Conservation (phyloP, 1,284 basidiomycete genomes). For the Wallemia mellicola region DNA sequence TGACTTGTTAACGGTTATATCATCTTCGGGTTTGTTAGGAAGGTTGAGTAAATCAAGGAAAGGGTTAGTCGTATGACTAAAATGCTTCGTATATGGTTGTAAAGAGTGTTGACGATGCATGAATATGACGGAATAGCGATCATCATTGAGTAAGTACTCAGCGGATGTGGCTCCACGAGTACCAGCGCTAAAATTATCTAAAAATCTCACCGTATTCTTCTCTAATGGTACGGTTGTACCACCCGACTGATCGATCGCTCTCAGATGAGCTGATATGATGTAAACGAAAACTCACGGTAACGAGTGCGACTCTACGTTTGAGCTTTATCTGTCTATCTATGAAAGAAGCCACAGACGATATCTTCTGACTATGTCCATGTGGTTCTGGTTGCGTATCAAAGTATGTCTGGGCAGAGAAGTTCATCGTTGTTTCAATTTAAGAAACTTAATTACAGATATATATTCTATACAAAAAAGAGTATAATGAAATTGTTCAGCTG, state of each 20-base stretch:
- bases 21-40: not conserved
- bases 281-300: constrained; percentile 36
- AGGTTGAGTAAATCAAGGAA: constrained; percentile 86
- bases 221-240: constrained; percentile 85
- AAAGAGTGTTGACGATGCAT: constrained; percentile 92
- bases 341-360: constrained; percentile 33
- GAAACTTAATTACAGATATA: not conserved
- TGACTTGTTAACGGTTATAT: not conserved
- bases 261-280: not conserved
- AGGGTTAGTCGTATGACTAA: constrained; percentile 88
- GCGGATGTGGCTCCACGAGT: constrained; percentile 91
- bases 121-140: constrained; percentile 91
- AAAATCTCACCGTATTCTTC: constrained; percentile 90
- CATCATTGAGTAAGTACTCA: constrained; percentile 65
- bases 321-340: constrained; percentile 31
- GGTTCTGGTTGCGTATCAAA: constrained; percentile 58
- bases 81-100: constrained; percentile 84
- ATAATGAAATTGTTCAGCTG: not conserved
- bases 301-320: constrained; percentile 54
- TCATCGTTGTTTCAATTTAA: not conserved
- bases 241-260: constrained; percentile 34
- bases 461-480: not conserved
- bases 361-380: constrained; percentile 30
- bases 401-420: constrained; percentile 55
- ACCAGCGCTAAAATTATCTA: constrained; percentile 97